Conservation (phyloP, 2,329 filamentous ascomycete species). For the Rutstroemia sydowiana region DNA sequence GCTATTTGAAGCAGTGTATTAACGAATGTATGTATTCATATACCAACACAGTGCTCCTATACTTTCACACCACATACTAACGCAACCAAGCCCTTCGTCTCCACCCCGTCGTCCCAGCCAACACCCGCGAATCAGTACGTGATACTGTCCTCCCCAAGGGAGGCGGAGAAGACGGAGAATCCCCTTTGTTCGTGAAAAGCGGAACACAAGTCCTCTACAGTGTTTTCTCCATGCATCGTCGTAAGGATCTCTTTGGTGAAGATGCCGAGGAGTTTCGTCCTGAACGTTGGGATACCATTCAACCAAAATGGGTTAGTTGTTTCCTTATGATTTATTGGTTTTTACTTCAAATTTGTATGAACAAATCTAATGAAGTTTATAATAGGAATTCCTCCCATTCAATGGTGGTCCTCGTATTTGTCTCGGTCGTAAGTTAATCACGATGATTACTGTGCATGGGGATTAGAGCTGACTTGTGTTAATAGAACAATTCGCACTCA, state of each 20-base stretch:
- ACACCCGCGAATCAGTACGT: constrained; percentile 17
- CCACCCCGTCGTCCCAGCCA: constrained; percentile 33
- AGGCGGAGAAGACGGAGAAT: constrained; percentile 25
- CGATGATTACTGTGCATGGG: background rate
- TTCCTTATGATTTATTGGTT: too few relatives aligned
- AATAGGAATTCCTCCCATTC: constrained; percentile 64
- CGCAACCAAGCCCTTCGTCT: constrained; percentile 24
- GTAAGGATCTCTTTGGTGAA: constrained; percentile 32
- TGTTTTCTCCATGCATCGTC: constrained; percentile 32
- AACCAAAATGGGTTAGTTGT: constrained; percentile 1
- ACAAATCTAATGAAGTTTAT: background rate
- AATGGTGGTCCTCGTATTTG: constrained; percentile 66
- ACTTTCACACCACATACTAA: background rate
- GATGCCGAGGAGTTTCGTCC: constrained; percentile 34
- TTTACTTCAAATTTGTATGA: fast-evolving
- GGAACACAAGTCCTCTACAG: constrained; percentile 15
- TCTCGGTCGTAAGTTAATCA: constrained; percentile 39
- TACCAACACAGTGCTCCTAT: background rate
- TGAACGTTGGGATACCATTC: constrained; percentile 32
- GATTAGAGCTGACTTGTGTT: background rate
- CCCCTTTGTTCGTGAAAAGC: constrained; percentile 22
- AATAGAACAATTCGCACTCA: constrained; percentile 11
- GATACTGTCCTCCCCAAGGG: constrained; percentile 25
- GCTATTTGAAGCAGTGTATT: constrained; percentile 47
- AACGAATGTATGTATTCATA: constrained; percentile 42